These are phyloP conservation scores for Phytophthora chlamydospora DNA, from an alignment of 352 stramenopile species.

Conservation along the genomic window DNA sequence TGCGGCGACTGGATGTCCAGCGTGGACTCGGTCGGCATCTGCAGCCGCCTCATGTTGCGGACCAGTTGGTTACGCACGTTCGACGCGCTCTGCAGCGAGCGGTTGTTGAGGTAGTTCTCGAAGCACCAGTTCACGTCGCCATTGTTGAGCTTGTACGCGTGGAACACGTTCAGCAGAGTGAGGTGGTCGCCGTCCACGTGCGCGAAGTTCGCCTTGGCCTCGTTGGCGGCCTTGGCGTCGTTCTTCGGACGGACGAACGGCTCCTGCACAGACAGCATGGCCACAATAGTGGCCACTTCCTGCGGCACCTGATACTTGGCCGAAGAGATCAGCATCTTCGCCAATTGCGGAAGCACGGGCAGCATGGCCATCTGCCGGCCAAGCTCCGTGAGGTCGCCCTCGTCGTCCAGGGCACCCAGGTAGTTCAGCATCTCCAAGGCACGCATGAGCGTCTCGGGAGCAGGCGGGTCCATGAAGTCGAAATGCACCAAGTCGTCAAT, in stretches of 20 bases:
- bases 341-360: slow-evolving; percentile 97
- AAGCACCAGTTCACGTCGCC: slow-evolving; percentile 96
- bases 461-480: slow-evolving; percentile 99
- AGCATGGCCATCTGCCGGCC: slow-evolving; percentile 95
- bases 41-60: slow-evolving; percentile 96
- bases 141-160: slow-evolving; percentile 96
- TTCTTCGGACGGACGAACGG: slow-evolving; percentile 97
- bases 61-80: slow-evolving; percentile 97
- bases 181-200: slow-evolving; percentile 97
- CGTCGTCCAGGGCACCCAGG: slow-evolving; percentile 96
- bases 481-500: slow-evolving; percentile 99
- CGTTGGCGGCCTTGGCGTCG: slow-evolving; percentile 95
- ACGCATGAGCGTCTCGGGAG: slow-evolving; percentile 98
- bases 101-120: slow-evolving; percentile 98
- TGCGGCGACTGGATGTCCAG: slow-evolving; percentile 82
- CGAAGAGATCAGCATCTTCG: slow-evolving; percentile 97
- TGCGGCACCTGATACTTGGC: slow-evolving; percentile 96
- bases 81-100: slow-evolving; percentile 93
- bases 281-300: slow-evolving; percentile 97
- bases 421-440: slow-evolving; percentile 99
- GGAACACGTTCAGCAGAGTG: slow-evolving; percentile 98
- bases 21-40: slow-evolving; percentile 74
- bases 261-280: slow-evolving; percentile 95
- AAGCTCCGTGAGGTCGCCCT: slow-evolving; percentile 95
- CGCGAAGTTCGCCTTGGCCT: slow-evolving; percentile 96